Evolutionary conservation across 257 asterid species (phyloP), one percentile per base, ranked within the genome.

Genomic region (Gentiana dahurica): DNA sequence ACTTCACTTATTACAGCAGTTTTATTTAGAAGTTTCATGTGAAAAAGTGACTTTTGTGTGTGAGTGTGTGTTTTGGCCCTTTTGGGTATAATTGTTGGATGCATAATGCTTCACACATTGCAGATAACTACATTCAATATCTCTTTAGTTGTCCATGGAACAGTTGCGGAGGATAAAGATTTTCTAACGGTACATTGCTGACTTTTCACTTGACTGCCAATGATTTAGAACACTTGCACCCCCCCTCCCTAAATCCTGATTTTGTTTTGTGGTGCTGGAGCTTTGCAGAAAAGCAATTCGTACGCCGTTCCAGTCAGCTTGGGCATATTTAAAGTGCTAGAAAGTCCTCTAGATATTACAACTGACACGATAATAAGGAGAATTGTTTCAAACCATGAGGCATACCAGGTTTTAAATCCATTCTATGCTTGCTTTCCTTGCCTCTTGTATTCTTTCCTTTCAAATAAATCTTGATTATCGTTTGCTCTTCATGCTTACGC

Each of bases 301-400:
- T 89, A 84, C 66, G 79, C 78, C 63, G 84, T 84, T 62, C 91
- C 96, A 45, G 77, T 78, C 55, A 74, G 81, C 76, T 49, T 80
- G 77, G 93, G 83, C 50, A 82, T 89, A 59, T 78, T 76, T 64
- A 69, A 82, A 80, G 70, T 75, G 58, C 67, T 87, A 71, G 94
- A 87, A 55, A 87, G 96, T 72, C 94, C 98, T 63, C 78, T 87
- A 72, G 98, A 90, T 56, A 79, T 90, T 57, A 79, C 96, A 44
- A 87, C 98, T 35, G 87, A 96, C 81, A 90, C 96, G 5, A 87
- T 87, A 62, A 87, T 87, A 68, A 82, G 65, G 86, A 85, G 98
- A 82, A 87, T 87, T 38, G 95, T 90, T 34, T 81, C 94, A 43
- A 90, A 90, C 70, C 94, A 90, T 55, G 96, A 87, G 55, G 95